A percentile compares a stretch with the other conserved stretches of the same genome.
Evolutionary conservation across 140 eudicot species (phyloP).

Genomic region (Bidens hawaiensis): DNA sequence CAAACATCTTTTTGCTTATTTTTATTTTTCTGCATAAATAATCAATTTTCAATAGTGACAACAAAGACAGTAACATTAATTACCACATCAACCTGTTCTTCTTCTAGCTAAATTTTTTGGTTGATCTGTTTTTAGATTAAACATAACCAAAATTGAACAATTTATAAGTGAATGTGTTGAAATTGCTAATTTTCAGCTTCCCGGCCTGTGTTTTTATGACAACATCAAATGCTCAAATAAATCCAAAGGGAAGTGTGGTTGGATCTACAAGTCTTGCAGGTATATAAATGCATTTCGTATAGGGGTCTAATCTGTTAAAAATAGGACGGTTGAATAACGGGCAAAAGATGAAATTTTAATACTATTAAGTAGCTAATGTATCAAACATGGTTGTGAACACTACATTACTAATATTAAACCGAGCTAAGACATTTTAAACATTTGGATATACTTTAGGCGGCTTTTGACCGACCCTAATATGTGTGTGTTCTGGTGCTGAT

Average conservation of each 20-base stretch:
- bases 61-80: no score
- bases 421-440: background rate
- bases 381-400: background rate
- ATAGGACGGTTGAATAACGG: background rate
- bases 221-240: background rate
- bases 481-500: background rate
- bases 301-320: background rate
- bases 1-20: no score
- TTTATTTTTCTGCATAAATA: no score
- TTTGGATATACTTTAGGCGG: no score
- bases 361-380: background rate
- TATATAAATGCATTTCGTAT: background rate
- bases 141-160: no score
- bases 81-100: no score
- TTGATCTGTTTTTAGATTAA: no score
- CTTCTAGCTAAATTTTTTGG: no score
- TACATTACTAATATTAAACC: background rate
- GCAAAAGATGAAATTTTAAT: background rate
- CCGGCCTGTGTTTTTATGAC: background rate
- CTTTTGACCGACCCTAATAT: no score
- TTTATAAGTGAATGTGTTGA: background rate
- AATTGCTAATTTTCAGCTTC: background rate
- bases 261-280: conserved; percentile 2
- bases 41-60: no score
- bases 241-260: conserved; percentile 1